Percentiles rank a stretch among this genome's conserved stretches.
Evolutionary conservation across 371 early-diverging fungal genomes (phyloP).

Genomic region (Mortierella sp.): DNA sequence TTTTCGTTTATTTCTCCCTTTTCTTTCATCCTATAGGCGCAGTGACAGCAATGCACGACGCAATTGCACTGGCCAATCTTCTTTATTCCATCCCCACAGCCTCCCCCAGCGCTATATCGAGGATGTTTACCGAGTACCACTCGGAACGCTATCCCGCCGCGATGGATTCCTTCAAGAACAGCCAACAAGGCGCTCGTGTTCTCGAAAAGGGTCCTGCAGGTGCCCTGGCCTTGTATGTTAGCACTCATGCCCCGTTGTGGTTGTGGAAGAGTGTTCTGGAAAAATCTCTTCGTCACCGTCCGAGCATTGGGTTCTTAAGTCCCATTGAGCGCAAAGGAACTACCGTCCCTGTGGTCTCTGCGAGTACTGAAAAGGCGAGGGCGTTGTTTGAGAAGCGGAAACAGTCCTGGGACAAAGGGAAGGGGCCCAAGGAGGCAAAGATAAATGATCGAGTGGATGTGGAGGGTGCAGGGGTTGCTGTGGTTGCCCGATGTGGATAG

Average conservation of each 20-base stretch:
- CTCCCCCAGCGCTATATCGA: not conserved
- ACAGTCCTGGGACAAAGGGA: not conserved
- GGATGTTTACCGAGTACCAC: not conserved
- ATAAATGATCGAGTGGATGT: too few relatives aligned
- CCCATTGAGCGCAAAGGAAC: not conserved
- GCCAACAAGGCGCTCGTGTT: not conserved
- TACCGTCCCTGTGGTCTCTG: not conserved
- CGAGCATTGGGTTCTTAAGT: not conserved
- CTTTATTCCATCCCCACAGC: not conserved
- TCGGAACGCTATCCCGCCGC: not conserved
- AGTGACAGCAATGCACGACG: constrained; percentile 1
- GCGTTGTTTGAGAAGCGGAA: not conserved
- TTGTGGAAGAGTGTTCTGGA: not conserved
- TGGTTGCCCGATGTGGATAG: not conserved
- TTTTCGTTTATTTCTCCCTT: not conserved
- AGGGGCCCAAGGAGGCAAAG: not conserved
- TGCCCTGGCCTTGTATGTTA: not conserved
- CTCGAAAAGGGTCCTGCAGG: not conserved
- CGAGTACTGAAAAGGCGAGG: not conserved
- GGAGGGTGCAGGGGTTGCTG: not conserved
- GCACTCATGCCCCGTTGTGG: not conserved
- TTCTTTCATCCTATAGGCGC: not conserved
- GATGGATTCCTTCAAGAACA: not conserved
- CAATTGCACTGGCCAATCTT: not conserved
- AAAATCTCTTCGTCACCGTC: not conserved